A percentile compares a stretch with the other conserved stretches of the same genome.
Conservation (phyloP, 331 rosid genomes). For the Acacia concinna region DNA sequence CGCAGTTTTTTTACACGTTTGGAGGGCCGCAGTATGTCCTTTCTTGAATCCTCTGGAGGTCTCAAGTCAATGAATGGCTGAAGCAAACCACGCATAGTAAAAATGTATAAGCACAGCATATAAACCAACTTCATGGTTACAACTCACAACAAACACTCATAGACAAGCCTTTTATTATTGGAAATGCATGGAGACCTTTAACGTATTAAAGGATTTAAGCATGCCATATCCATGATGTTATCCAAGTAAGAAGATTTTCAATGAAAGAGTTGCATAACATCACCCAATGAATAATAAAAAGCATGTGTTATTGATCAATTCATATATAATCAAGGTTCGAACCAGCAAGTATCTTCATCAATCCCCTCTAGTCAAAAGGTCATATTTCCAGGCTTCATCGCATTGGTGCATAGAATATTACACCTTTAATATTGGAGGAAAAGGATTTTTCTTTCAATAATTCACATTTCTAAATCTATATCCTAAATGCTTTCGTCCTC, state of each 20-base stretch:
- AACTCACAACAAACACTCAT: neutral
- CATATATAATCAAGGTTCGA: neutral
- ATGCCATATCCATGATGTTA: neutral
- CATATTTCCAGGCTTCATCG: neutral
- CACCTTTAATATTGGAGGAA: neutral
- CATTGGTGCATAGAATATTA: neutral
- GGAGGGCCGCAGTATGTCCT: conserved; percentile 62
- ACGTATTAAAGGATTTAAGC: neutral
- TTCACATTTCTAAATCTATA: neutral
- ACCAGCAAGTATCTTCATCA: neutral
- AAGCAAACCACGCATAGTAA: conserved; percentile 40
- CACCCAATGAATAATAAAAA: conserved; percentile 6
- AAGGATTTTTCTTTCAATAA: neutral
- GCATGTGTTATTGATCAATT: neutral
- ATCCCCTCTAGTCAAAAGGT: neutral
- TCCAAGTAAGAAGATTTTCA: neutral
- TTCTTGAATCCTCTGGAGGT: conserved; percentile 64
- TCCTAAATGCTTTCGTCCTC: neutral
- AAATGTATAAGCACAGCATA: conserved; percentile 20
- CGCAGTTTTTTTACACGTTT: conserved; percentile 67
- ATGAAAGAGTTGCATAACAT: neutral
- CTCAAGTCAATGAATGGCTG: conserved; percentile 84
- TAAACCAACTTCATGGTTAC: neutral
- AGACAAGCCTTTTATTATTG: neutral
- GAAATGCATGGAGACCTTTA: neutral